Percentiles rank a stretch among this genome's conserved stretches.
These are phyloP conservation scores for Stemphylium vesicarium DNA, from an alignment of 2,329 filamentous ascomycete species.

Conservation along the genomic window DNA sequence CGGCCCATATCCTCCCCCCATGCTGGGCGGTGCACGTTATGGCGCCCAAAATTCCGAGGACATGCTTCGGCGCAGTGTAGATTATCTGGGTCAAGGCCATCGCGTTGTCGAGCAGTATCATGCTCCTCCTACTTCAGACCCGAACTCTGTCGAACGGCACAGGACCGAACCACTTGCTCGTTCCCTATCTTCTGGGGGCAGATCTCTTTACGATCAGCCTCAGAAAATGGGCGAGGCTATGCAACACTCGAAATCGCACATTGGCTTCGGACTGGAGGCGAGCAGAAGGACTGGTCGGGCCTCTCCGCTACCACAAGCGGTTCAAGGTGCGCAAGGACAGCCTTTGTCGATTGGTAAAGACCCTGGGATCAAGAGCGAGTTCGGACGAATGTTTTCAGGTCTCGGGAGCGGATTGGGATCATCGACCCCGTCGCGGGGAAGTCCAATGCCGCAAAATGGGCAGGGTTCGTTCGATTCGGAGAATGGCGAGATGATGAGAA, in stretches of 20 bases:
- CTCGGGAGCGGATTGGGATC: conserved; percentile 74
- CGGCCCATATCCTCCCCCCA: conserved; percentile 37
- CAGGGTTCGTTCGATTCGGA: conserved; percentile 38
- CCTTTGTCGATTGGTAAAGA: conserved; percentile 79
- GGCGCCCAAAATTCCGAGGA: conserved; percentile 34
- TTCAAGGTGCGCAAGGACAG: conserved; percentile 87
- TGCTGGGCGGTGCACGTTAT: conserved; percentile 33
- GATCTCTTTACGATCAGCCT: conserved; percentile 48
- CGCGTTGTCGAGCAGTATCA: conserved; percentile 49
- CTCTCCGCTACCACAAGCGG: conserved; percentile 89
- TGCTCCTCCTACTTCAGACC: conserved; percentile 48
- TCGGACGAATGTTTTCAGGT: conserved; percentile 94
- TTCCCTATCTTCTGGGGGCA: conserved; percentile 43
- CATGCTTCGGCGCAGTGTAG: conserved; percentile 42
- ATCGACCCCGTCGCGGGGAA: conserved; percentile 61
- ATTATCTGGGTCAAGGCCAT: conserved; percentile 41
- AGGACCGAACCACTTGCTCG: conserved; percentile 44
- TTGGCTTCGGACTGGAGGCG: conserved; percentile 76
- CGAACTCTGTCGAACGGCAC: conserved; percentile 42
- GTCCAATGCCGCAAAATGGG: conserved; percentile 53
- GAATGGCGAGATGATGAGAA: conserved; percentile 37
- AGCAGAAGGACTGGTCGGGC: conserved; percentile 81
- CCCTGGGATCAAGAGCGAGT: conserved; percentile 91
- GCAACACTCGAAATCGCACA: conserved; percentile 68
- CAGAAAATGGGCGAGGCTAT: conserved; percentile 59